Evolutionary conservation across 2,329 filamentous ascomycete genomes (phyloP).

Genomic region (Diaporthe longicolla): DNA sequence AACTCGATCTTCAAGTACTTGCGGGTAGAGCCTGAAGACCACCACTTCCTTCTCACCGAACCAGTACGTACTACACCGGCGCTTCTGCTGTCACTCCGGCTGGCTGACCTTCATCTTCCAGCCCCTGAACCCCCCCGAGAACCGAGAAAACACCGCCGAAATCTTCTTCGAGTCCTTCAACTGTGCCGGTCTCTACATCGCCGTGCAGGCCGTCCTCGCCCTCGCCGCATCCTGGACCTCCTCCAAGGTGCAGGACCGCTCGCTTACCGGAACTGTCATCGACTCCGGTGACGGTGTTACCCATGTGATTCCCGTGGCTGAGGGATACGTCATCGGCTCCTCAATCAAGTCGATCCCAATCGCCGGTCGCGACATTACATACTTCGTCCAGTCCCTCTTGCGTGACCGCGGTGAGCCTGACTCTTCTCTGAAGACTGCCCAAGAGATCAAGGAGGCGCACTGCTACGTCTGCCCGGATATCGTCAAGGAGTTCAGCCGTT

Average conservation of each 20-base stretch:
- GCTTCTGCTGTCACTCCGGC: neutral
- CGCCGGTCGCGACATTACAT: slow-evolving; percentile 97
- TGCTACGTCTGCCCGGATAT: slow-evolving; percentile 99
- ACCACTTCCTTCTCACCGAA: slow-evolving; percentile 98
- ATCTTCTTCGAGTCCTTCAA: slow-evolving; percentile 99
- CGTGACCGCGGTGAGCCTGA: slow-evolving; percentile 97
- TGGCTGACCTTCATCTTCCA: slow-evolving; percentile 53
- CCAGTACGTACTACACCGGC: slow-evolving; percentile 73
- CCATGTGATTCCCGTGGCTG: slow-evolving; percentile 97
- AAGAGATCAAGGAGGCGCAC: slow-evolving; percentile 98
- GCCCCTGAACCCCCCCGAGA: slow-evolving; percentile 98
- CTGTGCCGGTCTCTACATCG: slow-evolving; percentile 98
- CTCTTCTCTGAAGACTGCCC: slow-evolving; percentile 95
- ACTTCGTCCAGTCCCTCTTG: slow-evolving; percentile 96
- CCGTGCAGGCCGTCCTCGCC: slow-evolving; percentile 96
- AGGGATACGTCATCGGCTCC: slow-evolving; percentile 98
- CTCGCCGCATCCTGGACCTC: slow-evolving; percentile 98
- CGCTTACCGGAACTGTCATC: slow-evolving; percentile 96
- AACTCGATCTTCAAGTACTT: slow-evolving; percentile 99
- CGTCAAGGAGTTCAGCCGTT: slow-evolving; percentile 96
- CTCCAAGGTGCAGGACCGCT: slow-evolving; percentile 96
- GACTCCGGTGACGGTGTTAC: slow-evolving; percentile 99
- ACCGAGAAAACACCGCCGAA: slow-evolving; percentile 98
- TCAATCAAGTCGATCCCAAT: slow-evolving; percentile 99
- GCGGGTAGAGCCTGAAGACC: slow-evolving; percentile 97